Conservation (phyloP, 306 rosid genomes). For the Medicago ruthenica region DNA sequence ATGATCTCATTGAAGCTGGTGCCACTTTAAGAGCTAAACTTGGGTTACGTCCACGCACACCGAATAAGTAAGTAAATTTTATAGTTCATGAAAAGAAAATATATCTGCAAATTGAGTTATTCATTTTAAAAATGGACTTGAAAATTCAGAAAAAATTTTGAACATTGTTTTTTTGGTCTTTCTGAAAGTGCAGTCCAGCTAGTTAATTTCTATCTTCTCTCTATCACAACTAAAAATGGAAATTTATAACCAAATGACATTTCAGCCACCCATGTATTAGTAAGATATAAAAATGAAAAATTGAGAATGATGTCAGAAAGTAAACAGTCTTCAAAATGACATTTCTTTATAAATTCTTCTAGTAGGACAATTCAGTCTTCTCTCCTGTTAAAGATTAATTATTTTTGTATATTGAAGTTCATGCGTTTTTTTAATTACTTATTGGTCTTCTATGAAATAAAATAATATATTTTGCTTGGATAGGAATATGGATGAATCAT, state of each 20-base stretch:
- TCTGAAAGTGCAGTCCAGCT: background rate
- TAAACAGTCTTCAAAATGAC: background rate
- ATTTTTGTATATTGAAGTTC: slow-evolving; percentile 8
- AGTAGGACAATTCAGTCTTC: background rate
- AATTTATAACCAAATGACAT: background rate
- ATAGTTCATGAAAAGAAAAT: background rate
- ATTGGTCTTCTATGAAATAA: slow-evolving; percentile 36
- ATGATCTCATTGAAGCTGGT: slow-evolving; percentile 71
- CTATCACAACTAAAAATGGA: background rate
- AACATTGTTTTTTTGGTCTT: background rate
- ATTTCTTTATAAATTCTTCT: background rate
- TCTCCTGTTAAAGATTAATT: background rate
- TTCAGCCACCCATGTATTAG: background rate
- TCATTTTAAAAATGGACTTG: background rate
- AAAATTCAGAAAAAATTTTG: background rate
- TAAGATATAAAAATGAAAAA: too few relatives aligned
- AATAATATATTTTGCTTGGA: slow-evolving; percentile 27
- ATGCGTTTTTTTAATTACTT: background rate
- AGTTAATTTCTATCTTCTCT: background rate
- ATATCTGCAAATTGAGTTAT: slow-evolving; percentile 29
- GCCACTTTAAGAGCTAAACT: slow-evolving; percentile 68
- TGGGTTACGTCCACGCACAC: slow-evolving; percentile 61
- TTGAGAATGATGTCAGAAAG: background rate
- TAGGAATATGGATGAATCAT: slow-evolving; percentile 45
- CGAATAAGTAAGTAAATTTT: slow-evolving; percentile 52